Evolutionary conservation across 768 basidiomycete species (phyloP).

Genomic region (Tylopilus plumbeoviolaceoides): DNA sequence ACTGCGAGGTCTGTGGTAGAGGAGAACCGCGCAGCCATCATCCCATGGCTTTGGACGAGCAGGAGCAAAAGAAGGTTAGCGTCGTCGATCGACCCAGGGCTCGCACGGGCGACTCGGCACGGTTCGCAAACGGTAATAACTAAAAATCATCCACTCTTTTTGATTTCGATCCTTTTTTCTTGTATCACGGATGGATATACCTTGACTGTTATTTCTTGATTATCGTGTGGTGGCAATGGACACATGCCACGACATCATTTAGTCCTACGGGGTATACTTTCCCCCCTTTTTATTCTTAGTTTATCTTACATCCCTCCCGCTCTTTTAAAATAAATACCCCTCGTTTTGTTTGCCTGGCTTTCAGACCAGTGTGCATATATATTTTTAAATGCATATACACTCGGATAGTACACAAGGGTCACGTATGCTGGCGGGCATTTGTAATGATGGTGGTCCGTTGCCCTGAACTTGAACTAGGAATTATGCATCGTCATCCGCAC

Average conservation of each 20-base stretch:
- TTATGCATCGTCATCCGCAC: constrained; percentile 57
- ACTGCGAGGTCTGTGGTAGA: constrained; percentile 62
- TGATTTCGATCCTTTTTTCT: constrained; percentile 8
- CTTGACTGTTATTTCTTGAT: constrained; percentile 11
- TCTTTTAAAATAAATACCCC: constrained; percentile 18
- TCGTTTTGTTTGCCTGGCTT: constrained; percentile 28
- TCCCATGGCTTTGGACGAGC: constrained; percentile 12
- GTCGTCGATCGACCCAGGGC: constrained; percentile 63
- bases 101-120: constrained; percentile 60
- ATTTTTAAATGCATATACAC: constrained; percentile 16
- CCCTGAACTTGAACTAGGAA: not conserved
- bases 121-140: constrained; percentile 49
- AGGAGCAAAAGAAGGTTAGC: constrained; percentile 28
- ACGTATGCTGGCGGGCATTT: constrained; percentile 15
- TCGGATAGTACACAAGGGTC: constrained; percentile 12
- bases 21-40: constrained; percentile 28
- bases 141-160: constrained; percentile 17
- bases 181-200: constrained; percentile 15
- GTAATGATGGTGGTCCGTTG: constrained; percentile 9
- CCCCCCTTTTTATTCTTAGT: constrained; percentile 21
- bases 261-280: constrained; percentile 10
- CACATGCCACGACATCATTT: constrained; percentile 13
- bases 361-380: constrained; percentile 25
- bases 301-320: constrained; percentile 20
- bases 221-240: constrained; percentile 10